Evolutionary conservation across 2,329 filamentous ascomycete genomes (phyloP).

Genomic region (Colletotrichum sublineola): DNA sequence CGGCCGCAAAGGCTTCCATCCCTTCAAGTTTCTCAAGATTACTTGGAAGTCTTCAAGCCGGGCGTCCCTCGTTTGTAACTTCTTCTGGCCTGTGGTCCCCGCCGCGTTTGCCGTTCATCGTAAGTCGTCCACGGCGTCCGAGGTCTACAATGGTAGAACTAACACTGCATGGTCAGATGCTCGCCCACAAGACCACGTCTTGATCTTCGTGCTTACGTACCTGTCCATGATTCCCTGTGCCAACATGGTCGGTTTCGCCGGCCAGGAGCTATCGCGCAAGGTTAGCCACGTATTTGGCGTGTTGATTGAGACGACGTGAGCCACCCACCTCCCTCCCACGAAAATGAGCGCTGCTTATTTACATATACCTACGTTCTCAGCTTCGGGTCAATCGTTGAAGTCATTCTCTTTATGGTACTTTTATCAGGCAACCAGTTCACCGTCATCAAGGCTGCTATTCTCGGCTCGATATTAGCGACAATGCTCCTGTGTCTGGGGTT

Average conservation of each 20-base stretch:
- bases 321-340: neutral
- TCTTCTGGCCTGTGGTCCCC: constrained; percentile 82
- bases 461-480: constrained; percentile 87
- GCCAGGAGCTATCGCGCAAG: constrained; percentile 73
- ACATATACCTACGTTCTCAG: constrained; percentile 46
- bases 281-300: constrained; percentile 79
- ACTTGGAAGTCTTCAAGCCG: constrained; percentile 73
- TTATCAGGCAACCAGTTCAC: constrained; percentile 68
- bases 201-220: constrained; percentile 79
- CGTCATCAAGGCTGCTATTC: constrained; percentile 86
- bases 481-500: constrained; percentile 83
- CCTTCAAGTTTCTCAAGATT: constrained; percentile 73
- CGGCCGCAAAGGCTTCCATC: constrained; percentile 75
- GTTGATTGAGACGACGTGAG: constrained; percentile 69
- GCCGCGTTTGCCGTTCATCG: constrained; percentile 75
- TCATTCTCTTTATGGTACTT: constrained; percentile 85
- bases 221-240: constrained; percentile 83
- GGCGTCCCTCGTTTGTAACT: constrained; percentile 74
- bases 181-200: constrained; percentile 64
- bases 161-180: neutral
- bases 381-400: constrained; percentile 82
- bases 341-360: constrained; percentile 44
- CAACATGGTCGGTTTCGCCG: constrained; percentile 81
- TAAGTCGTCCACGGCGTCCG: neutral
- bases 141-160: constrained; percentile 2